These are phyloP conservation scores for Berberis vulgaris DNA, from an alignment of 164 flowering plant species.

Conservation along the genomic window DNA sequence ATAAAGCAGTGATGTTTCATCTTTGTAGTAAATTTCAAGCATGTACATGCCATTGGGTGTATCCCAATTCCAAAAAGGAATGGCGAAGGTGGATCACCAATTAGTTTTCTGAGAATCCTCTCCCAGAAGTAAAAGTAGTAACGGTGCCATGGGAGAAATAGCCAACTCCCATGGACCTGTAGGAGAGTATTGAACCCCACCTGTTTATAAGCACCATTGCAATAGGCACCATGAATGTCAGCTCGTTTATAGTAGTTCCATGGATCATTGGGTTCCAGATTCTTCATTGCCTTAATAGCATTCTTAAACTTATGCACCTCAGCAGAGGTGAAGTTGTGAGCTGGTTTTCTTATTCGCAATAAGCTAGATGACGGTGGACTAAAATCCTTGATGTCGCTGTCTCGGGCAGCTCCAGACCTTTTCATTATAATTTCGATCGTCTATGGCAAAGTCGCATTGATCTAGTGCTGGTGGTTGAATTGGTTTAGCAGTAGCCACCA, in stretches of 20 bases:
- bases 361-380: constrained; percentile 6
- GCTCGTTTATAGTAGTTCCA: constrained; percentile 18
- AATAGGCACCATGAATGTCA: constrained; percentile 9
- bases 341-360: constrained; percentile 10
- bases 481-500: constrained; percentile 1
- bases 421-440: neutral
- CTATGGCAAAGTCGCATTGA: neutral
- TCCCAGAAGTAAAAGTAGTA: constrained; percentile 11
- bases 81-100: constrained; percentile 26
- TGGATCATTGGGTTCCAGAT: constrained; percentile 6
- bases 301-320: constrained; percentile 6
- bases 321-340: constrained; percentile 4
- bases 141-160: constrained; percentile 15
- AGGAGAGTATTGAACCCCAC: neutral
- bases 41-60: constrained; percentile 26
- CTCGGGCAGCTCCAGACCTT: constrained; percentile 1
- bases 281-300: constrained; percentile 8
- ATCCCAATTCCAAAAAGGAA: constrained; percentile 49
- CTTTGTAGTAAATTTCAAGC: constrained; percentile 21
- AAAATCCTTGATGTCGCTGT: neutral
- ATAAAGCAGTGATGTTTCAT: constrained; percentile 14
- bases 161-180: constrained; percentile 16
- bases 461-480: constrained; percentile 1
- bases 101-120: constrained; percentile 3
- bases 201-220: constrained; percentile 16